phyloP scores from a whole-genome alignment of 2,329 filamentous ascomycete genomes.

The Cytospora piceae region DNA sequence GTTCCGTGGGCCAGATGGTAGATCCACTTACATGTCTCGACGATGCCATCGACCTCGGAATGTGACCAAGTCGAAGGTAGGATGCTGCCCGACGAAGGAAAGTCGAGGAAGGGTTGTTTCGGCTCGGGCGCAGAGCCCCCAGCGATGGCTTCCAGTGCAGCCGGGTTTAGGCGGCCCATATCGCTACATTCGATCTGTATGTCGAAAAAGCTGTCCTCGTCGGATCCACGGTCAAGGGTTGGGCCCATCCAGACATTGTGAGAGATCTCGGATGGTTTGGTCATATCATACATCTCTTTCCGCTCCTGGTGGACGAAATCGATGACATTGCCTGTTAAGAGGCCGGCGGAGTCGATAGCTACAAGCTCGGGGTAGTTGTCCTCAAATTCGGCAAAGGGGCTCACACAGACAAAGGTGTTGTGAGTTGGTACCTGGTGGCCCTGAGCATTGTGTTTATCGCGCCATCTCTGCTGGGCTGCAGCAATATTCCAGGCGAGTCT shows the following conservation, averaged over 20 bases:
- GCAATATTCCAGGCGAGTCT: conserved; percentile 72
- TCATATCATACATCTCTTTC: conserved; percentile 92
- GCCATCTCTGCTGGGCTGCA: conserved; percentile 76
- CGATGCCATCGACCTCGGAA: conserved; percentile 78
- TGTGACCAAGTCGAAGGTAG: conserved; percentile 83
- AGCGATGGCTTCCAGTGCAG: conserved; percentile 66
- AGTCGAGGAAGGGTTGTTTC: conserved; percentile 63
- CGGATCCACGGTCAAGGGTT: conserved; percentile 70
- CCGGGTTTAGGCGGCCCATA: conserved; percentile 73
- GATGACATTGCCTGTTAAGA: conserved; percentile 74
- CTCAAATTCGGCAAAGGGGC: conserved; percentile 73
- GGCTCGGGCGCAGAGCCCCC: conserved; percentile 54
- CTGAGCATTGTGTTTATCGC: conserved; percentile 62
- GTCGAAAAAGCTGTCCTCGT: conserved; percentile 70
- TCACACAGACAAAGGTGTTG: conserved; percentile 79
- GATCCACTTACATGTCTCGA: conserved; percentile 90
- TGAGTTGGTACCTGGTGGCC: conserved; percentile 65
- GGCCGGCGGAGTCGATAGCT: conserved; percentile 72
- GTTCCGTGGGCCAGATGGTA: conserved; percentile 77
- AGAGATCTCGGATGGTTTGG: conserved; percentile 83
- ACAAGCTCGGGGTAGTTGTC: conserved; percentile 70
- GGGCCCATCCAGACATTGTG: conserved; percentile 90
- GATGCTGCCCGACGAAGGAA: conserved; percentile 93
- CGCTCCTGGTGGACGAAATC: conserved; percentile 92
- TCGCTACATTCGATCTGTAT: conserved; percentile 89